Base-by-base conservation (phyloP, 768 basidiomycete genomes). In the Naematelia encephala region DNA sequence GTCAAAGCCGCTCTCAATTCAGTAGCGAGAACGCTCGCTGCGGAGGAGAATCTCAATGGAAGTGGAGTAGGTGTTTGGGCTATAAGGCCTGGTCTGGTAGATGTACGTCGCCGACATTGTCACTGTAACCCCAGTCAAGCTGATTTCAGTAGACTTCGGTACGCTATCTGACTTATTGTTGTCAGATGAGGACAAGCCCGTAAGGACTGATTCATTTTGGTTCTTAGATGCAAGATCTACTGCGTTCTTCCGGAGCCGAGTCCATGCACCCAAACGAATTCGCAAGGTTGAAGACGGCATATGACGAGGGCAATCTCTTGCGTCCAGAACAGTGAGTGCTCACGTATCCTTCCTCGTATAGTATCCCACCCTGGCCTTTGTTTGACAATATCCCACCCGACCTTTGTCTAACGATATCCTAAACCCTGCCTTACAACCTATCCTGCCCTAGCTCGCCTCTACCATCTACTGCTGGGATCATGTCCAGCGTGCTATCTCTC, bases 1-100 rank as follows among this genome's bases (percentile, higher is more conserved):
- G 81, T 83, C 57, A 93, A 97, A 76, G 91, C 93, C 0, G 91
- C 90, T 1, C 81, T 91, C 85, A 96, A 93, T 75, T 87, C 87
- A 21, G 79, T 96, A 44, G 86, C 85, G 34, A 91, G 91, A 76
- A 94, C 91, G 0, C 79, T 94, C 19, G 88, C 86, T 16, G 83
- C 83, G 66, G 93, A 96, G 74, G 91, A 96, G 74, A 84, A 84
- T n/a, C 79, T 81, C 25, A 48, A 61, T 55, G 51, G 51, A 14
- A 39, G 8, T 8, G 68, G 68, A 29, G 79, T 96, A 34, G 81
- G 82, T 5, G 84, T 85, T 2, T 82, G 93, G 28, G 87, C 92
- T 14, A 66, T 96, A 1, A 84, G 91, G 2, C 93, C 93, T 0
- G 93, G 93, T 13, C 86, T 86, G 77, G 90, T 96, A 25, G 86